Evolutionary conservation across 192 early-diverging fungal genomes (phyloP).

Genomic region (Backusella psychrophila): DNA sequence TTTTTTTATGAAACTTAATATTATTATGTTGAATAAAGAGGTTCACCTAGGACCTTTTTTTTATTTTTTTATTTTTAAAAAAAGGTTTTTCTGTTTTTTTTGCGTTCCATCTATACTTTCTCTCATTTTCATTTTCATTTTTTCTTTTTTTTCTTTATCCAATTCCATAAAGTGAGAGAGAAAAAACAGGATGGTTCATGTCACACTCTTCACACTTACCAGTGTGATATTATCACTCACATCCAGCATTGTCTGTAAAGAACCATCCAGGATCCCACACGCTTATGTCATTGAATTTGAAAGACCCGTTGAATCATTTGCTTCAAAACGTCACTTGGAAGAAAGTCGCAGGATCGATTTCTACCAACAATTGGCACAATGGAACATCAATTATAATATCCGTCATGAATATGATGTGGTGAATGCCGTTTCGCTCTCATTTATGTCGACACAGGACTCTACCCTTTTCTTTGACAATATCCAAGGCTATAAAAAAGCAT

Average conservation of each 20-base stretch:
- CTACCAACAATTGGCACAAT: slow-evolving; percentile 14
- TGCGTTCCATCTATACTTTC: not conserved
- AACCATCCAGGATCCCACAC: not conserved
- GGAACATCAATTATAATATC: slow-evolving; percentile 29
- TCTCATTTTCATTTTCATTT: not conserved
- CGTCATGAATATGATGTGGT: slow-evolving; percentile 46
- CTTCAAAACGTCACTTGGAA: not conserved
- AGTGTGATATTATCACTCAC: not conserved
- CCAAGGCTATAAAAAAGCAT: slow-evolving; percentile 38
- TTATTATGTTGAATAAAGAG: no score
- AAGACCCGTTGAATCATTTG: not conserved
- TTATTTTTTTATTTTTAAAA: not conserved
- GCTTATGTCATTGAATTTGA: slow-evolving; percentile 33
- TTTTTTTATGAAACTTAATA: no score
- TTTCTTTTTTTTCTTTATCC: not conserved
- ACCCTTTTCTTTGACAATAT: slow-evolving; percentile 21
- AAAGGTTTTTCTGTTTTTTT: not conserved
- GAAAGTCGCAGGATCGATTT: slow-evolving; percentile 19
- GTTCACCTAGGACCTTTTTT: not conserved
- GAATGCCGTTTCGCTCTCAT: slow-evolving; percentile 44
- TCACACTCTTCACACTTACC: not conserved
- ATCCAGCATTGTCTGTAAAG: not conserved
- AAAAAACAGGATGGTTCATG: not conserved
- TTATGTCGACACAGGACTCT: slow-evolving; percentile 32
- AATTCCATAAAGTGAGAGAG: not conserved